These are phyloP conservation scores for Coemansia sp. DNA, from an alignment of 192 early-diverging fungal genomes.

Conservation along the genomic window DNA sequence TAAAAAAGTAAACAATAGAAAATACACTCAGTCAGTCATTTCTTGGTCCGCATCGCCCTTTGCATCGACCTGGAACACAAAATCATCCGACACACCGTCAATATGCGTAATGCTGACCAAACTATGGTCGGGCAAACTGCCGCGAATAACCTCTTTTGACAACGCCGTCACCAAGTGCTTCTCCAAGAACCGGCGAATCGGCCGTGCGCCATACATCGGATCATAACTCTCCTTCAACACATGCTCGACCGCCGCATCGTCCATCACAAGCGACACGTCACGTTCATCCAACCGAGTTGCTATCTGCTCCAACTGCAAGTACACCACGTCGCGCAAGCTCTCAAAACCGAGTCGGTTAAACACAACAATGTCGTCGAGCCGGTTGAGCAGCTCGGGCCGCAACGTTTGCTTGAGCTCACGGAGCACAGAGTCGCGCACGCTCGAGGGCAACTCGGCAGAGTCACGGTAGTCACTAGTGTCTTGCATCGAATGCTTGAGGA, in stretches of 20 bases:
- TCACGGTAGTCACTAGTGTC: conserved; percentile 23
- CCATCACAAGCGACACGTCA: conserved; percentile 69
- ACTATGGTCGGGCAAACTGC: conserved; percentile 62
- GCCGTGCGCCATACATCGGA: conserved; percentile 93
- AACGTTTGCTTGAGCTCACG: conserved; percentile 73
- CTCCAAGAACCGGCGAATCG: conserved; percentile 87
- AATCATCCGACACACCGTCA: conserved; percentile 25
- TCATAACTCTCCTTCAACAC: conserved; percentile 83
- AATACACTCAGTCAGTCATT: conserved; percentile 18
- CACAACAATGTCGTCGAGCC: conserved; percentile 90
- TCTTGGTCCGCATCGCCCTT: conserved; percentile 27
- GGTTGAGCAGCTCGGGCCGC: conserved; percentile 95
- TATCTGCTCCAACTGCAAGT: conserved; percentile 67
- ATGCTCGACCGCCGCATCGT: conserved; percentile 70
- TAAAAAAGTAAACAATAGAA: neutral
- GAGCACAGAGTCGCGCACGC: conserved; percentile 69
- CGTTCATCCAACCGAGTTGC: conserved; percentile 70
- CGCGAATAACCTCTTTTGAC: conserved; percentile 66
- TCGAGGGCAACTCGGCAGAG: conserved; percentile 39
- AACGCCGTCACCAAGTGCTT: conserved; percentile 80
- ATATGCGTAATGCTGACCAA: conserved; percentile 52
- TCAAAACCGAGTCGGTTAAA: conserved; percentile 69
- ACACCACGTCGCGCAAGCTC: conserved; percentile 71
- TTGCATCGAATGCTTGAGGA: conserved; percentile 48
- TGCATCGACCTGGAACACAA: conserved; percentile 41